Conservation (phyloP, 176 grass and related monocot genomes). For the Triticum monococcum region DNA sequence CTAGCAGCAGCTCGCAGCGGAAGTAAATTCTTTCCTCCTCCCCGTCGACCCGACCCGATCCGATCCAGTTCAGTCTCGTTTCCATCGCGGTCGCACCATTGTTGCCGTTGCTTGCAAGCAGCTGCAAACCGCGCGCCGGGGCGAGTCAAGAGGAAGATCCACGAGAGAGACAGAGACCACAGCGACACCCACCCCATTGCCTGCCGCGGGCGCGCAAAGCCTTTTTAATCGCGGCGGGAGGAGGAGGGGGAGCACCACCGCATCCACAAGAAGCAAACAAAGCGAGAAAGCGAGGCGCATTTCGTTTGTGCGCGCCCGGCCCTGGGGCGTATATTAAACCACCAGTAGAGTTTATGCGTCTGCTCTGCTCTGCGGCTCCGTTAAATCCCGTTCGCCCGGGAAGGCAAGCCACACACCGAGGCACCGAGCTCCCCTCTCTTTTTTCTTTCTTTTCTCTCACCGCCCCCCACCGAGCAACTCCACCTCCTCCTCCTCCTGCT, state of each 20-base stretch:
- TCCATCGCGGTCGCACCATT: not conserved
- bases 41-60: not conserved
- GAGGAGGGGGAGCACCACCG: not conserved
- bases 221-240: conserved; percentile 16
- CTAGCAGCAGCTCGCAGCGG: not conserved
- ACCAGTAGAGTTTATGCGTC: not conserved
- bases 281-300: conserved; percentile 8
- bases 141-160: not conserved
- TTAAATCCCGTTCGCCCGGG: conserved; percentile 13
- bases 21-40: not conserved
- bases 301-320: not conserved
- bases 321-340: conserved; percentile 1
- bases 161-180: too few relatives aligned
- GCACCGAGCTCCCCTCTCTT: not conserved
- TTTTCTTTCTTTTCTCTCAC: not conserved
- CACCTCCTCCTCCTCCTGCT: not conserved
- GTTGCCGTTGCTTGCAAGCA: conserved; percentile 38
- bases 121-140: not conserved
- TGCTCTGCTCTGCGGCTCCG: not conserved
- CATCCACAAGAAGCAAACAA: not conserved
- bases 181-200: conserved; percentile 9
- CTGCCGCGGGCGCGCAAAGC: too few relatives aligned
- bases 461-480: conserved; percentile 27
- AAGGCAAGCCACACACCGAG: conserved; percentile 13
- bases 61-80: not conserved